Evolutionary conservation across 2,329 filamentous ascomycete species (phyloP), one percentile per base, ranked within the genome.

Genomic region (Capronia coronata): DNA sequence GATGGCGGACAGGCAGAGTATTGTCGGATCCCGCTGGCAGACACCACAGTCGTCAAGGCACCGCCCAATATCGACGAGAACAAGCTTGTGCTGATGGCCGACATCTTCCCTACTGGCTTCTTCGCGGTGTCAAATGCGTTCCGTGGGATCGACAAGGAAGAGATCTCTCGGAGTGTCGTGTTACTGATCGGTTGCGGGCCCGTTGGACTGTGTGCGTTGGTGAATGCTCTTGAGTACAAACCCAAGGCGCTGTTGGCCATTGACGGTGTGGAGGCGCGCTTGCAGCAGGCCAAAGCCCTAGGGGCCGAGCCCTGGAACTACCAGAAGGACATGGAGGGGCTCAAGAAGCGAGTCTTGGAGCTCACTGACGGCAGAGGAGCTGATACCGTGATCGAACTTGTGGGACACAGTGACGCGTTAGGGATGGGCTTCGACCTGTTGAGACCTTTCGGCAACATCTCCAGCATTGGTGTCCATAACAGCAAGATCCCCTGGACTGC

Each of bases 261-360:
- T 42, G 88, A 94, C 68, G 82, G 83, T 7, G 79, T 94, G 6
- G 80, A 84, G 2, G 82, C 80, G 52, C 77, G 90, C 48, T 74
- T 96, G 35, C 80, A 84, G 45, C 73, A 87, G 35, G 90, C 89
- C 19, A 78, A 74, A 64, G 75, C 72, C 2, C 72, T 95, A 1
- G 89, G 89, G 2, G 90, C 87, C 2, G 87, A 91, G 67, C 83
- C 87, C 0, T 81, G 89, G 68, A 90, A 94, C 65, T 91, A 91
- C 67, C 69, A 77, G 62, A 80, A 72, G 1, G 79, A 87, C 52
- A 75, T 75, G 41, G 79, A 82, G 32, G 79, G 75, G 2, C 75
- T 94, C 65, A 70, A 82, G 48, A 74, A 77, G 59, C 78, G 84
- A 46, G 82, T 95, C 46, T 81, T 81, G 62, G 84, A 86, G 59